A percentile compares a stretch with the other conserved stretches of the same genome.
phyloP scores from a whole-genome alignment of 441 rosid species.

The Flueggea neowawraea region DNA sequence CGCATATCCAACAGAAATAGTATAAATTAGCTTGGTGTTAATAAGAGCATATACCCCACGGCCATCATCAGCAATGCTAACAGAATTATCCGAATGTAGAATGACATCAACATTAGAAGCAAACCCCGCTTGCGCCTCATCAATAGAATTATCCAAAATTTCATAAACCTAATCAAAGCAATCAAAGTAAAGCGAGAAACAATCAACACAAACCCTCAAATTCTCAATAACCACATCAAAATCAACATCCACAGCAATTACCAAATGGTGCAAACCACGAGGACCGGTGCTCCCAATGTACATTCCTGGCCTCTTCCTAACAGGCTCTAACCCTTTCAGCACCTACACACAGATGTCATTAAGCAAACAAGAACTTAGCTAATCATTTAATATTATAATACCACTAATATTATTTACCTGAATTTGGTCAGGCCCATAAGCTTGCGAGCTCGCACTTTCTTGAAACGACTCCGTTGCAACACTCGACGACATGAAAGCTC shows the following conservation, averaged over 20 bases:
- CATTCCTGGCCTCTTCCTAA: constrained; percentile 99
- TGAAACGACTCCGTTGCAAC: constrained; percentile 50
- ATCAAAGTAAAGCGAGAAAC: background rate
- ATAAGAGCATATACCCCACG: constrained; percentile 70
- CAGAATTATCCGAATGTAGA: constrained; percentile 74
- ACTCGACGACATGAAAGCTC: constrained; percentile 75
- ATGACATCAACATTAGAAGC: constrained; percentile 73
- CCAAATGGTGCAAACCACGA: constrained; percentile 99
- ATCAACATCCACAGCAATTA: constrained; percentile 21
- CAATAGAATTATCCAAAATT: constrained; percentile 93
- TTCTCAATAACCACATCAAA: constrained; percentile 1
- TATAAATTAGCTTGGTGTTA: background rate
- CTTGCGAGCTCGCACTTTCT: constrained; percentile 53
- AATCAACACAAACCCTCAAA: constrained; percentile 10
- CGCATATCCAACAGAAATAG: background rate
- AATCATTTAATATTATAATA: no score
- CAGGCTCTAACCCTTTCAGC: constrained; percentile 95
- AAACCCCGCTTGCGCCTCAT: constrained; percentile 97
- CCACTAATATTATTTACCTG: constrained; percentile 42
- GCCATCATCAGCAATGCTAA: constrained; percentile 85
- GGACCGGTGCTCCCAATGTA: constrained; percentile 97
- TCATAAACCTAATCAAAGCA: constrained; percentile 76
- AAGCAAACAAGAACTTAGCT: background rate
- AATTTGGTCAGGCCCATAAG: constrained; percentile 89
- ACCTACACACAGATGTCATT: constrained; percentile 45